A percentile compares a stretch with the other conserved stretches of the same genome.
Evolutionary conservation across 2,329 filamentous ascomycete species (phyloP).

Genomic region (Fusarium metavorans): DNA sequence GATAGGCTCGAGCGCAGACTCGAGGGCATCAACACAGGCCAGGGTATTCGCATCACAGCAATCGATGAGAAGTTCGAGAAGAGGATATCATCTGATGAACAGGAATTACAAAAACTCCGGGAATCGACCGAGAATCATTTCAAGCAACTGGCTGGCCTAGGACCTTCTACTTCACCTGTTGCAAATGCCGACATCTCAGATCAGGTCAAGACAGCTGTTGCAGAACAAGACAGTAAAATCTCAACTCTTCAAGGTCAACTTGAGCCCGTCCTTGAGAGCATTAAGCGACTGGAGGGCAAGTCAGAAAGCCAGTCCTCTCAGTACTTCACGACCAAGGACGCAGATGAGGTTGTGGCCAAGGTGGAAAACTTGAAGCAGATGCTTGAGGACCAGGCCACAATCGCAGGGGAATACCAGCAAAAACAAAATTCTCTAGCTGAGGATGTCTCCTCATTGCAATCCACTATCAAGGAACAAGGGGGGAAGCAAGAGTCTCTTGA

Average conservation of each 20-base stretch:
- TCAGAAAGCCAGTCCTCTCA: neutral
- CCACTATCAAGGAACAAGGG: constrained; percentile 1
- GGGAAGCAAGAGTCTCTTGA: constrained; percentile 8
- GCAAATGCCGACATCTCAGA: neutral
- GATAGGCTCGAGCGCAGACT: constrained; percentile 42
- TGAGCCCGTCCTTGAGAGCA: neutral
- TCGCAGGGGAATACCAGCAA: constrained; percentile 8
- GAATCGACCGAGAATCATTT: neutral
- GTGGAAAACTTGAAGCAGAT: neutral
- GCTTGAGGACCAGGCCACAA: neutral
- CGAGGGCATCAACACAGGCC: constrained; percentile 28
- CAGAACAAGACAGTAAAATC: constrained; percentile 15
- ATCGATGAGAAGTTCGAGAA: constrained; percentile 13
- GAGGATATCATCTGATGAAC: neutral
- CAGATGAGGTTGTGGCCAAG: neutral
- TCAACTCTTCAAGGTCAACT: constrained; percentile 4
- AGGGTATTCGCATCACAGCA: neutral
- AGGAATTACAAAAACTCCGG: neutral
- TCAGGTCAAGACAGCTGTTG: constrained; percentile 2
- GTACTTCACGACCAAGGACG: neutral
- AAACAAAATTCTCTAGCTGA: constrained; percentile 15
- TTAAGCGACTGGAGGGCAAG: constrained; percentile 8
- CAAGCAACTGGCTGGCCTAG: constrained; percentile 1
- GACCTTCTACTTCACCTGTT: neutral
- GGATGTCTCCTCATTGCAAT: constrained; percentile 5